Base-by-base conservation (phyloP, 192 early-diverging fungal species). In the Lobosporangium transversale region DNA sequence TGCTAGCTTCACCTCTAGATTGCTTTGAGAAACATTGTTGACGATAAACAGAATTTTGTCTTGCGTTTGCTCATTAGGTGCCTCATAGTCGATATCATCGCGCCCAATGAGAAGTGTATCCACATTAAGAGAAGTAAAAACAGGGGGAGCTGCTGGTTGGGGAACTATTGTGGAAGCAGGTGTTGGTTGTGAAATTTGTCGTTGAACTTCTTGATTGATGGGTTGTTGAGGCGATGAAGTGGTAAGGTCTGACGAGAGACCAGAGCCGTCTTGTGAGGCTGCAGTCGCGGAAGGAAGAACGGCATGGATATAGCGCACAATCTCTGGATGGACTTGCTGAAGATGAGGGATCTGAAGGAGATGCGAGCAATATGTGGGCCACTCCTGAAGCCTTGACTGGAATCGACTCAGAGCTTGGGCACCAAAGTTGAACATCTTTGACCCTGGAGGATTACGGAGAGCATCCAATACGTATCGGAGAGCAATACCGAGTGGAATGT, bases 11-110 rank as follows among this genome's bases (percentile, higher is more conserved):
- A 81, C 81, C 1, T 88, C 89, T 2, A 98, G 66, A 64, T 98
- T 99, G 68, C 86, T 93, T 24, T 84, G 84, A 29, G 95, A 90
- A 40, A 99, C 80, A 63, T 99, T 99, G 86, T 99, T 99, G 68
- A 99, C 89, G 26, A 94, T 95, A 79, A 99, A 99, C 32, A 97
- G 86, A 47, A 99, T 94, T 83, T 97, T 97, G 76, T 99, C 98
- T 43, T 84, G 84, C 4, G 73, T 78, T 33, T 71, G 70, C 62
- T 65, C 79, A 36, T 70, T 75, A 12, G 75, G 71, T 53, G 69
- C 31, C 44, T 83, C 78, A 54, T 79, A 81, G 3, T 81, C 80
- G 56, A 56, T 82, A 59, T 81, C 65, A 49, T 81, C 81, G 1
- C 59, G 75, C n/a, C 81, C 85, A 15, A 80, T 73, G 29, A 88